phyloP scores from a whole-genome alignment of 768 basidiomycete genomes.

The Termitomyces sp. region DNA sequence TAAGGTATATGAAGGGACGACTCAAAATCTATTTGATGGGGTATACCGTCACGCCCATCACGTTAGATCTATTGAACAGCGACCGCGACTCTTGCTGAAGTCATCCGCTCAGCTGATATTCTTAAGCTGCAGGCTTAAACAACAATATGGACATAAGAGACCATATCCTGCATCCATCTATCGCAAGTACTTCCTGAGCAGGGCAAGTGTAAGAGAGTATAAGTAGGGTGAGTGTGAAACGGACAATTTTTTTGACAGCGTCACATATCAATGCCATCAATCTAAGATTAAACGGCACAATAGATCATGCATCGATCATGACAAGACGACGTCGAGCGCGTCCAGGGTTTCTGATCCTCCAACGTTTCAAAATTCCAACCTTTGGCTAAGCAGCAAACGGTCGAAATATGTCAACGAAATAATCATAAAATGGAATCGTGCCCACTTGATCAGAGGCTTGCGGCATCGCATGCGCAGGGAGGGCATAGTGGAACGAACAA shows the following conservation, averaged over 20 bases:
- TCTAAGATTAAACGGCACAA: not conserved
- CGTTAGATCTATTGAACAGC: not conserved
- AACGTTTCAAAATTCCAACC: too few relatives aligned
- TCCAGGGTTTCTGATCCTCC: too few relatives aligned
- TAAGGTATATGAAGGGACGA: not conserved
- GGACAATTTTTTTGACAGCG: not conserved
- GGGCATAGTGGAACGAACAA: too few relatives aligned
- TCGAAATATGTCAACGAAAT: too few relatives aligned
- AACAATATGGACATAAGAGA: not conserved
- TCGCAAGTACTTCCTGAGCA: too few relatives aligned
- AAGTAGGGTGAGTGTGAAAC: too few relatives aligned
- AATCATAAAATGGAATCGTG: too few relatives aligned
- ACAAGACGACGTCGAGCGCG: not conserved
- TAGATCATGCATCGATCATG: too few relatives aligned
- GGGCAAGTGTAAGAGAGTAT: too few relatives aligned
- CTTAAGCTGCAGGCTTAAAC: not conserved
- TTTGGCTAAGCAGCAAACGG: too few relatives aligned
- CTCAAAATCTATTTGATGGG: not conserved
- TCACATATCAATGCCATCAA: not conserved
- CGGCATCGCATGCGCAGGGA: too few relatives aligned
- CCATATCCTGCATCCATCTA: not conserved
- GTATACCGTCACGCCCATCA: not conserved
- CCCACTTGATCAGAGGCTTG: not conserved
- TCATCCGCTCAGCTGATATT: not conserved
- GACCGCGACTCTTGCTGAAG: too few relatives aligned